Base-by-base conservation (phyloP, 371 early-diverging fungal genomes). In the Saksenaea oblongispora region DNA sequence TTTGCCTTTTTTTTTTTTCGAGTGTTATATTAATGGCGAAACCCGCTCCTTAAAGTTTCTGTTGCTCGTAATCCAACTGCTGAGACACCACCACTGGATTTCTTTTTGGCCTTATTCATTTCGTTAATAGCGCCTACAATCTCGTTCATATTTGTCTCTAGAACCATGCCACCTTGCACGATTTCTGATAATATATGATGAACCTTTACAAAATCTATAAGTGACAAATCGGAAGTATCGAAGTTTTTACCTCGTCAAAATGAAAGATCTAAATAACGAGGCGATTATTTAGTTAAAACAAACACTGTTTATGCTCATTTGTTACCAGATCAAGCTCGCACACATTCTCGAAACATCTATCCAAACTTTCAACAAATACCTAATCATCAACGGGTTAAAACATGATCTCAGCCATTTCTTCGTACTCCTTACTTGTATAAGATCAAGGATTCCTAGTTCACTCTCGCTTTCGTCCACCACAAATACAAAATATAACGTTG, bases 401-500 rank as follows among this genome's bases (percentile, higher is more conserved):
- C 35, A 54, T 31, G 5, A 14, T 1, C 35, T 39, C 22, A 17
- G 13, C 22, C 22, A 9, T 34, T 63, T 22, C 13, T 37, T 51
- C 4, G 7, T 31, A 31, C 31, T 31, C 31, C 31, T 63, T 80
- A 88, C 95, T 71, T 96, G 97, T 63, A 96, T 98, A 53, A 97
- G 74, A 67, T 98, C 97, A 56, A 96, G 72, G 56, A 96, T 96
- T 34, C 96, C 98, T 17, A 98, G 86, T 66, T 96, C 97, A 63
- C 94, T 93, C 74, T 98, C 98, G 11, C 95, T 92, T 37, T 90
- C 87, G 71, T 97, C 98, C 0, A 94, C 96, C 0, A 98, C 94
- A 82, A 98, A 96, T 7, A 95, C 95, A 85, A 98, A 97, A 72
- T 95, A 97, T n/a, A 98, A 79, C 0, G 97, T 96, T 28, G 93